A percentile compares a stretch with the other conserved stretches of the same genome.
Evolutionary conservation across 371 early-diverging fungal species (phyloP).

Genomic region (Syncephalis plumigaleata): DNA sequence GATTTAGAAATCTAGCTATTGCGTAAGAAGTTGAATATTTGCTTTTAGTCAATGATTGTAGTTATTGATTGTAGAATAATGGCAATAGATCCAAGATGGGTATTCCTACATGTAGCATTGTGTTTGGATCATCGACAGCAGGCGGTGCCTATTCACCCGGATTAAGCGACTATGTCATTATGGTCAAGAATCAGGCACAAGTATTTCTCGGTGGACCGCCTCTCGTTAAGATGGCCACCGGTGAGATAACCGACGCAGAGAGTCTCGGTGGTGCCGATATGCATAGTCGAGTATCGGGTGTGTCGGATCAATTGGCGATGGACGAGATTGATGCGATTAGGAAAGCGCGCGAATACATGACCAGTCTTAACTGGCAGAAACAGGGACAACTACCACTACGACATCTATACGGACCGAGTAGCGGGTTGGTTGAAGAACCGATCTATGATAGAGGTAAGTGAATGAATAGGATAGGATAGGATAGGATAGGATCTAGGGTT

Average conservation of each 20-base stretch:
- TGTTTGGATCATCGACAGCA: slow-evolving; percentile 62
- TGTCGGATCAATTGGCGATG: slow-evolving; percentile 41
- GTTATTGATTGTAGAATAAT: no score
- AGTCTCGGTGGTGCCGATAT: slow-evolving; percentile 58
- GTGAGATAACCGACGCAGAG: slow-evolving; percentile 52
- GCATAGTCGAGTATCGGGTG: slow-evolving; percentile 48
- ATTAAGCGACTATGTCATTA: slow-evolving; percentile 56
- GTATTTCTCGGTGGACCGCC: slow-evolving; percentile 64
- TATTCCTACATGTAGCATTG: slow-evolving; percentile 46
- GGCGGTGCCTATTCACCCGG: slow-evolving; percentile 61
- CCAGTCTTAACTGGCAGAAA: slow-evolving; percentile 41
- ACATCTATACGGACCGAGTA: slow-evolving; percentile 16
- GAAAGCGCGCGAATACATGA: slow-evolving; percentile 45
- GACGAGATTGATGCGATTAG: slow-evolving; percentile 45
- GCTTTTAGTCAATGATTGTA: neutral
- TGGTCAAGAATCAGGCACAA: slow-evolving; percentile 59
- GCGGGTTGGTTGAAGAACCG: slow-evolving; percentile 28
- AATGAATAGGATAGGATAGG: neutral
- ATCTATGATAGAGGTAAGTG: slow-evolving; percentile 22
- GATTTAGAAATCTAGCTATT: slow-evolving; percentile 41
- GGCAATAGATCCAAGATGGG: slow-evolving; percentile 51
- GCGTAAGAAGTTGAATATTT: slow-evolving; percentile 9
- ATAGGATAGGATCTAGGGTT: neutral
- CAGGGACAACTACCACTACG: slow-evolving; percentile 27
- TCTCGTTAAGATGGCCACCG: slow-evolving; percentile 59